Base-by-base conservation (phyloP, 2,329 filamentous ascomycete genomes). In the Paecilomyces niveus region DNA sequence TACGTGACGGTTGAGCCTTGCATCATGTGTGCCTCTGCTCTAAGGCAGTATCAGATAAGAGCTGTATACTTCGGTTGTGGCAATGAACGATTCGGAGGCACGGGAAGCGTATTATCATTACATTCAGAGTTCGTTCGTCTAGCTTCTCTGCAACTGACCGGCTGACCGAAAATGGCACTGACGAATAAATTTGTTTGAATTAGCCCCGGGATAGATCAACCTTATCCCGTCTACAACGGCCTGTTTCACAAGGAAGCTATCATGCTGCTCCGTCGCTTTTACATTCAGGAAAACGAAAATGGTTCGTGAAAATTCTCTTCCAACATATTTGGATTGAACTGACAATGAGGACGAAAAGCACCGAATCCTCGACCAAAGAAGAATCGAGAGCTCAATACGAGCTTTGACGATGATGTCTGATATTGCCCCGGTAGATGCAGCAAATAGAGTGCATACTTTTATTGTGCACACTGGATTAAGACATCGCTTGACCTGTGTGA, bases 1-100 rank as follows among this genome's bases (percentile, higher is more conserved):
- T 99, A 99, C 74, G 94, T 99, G 54, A 99, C 94, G 0, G 93
- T 99, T 57, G 95, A 99, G 76, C 94, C 94, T 3, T 99, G 94
- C 74, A 91, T 99, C 77, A 99, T 99, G 94, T 99, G 94, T 72
- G 94, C 94, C 11, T 95, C 92, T 6, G 85, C 95, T 56, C 82
- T 99, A 55, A 86, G 92, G 55, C 95, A 99, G 74, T 88, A 95
- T 63, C 85, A 86, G 13, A 92, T 99, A 74, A 85, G 89, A 62
- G 89, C 88, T 64, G 94, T 99, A 32, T 97, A 93, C 74, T 99
- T 94, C 74, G 95, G 94, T 3, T 96, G 92, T 60, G 85, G 89
- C 67, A 99, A 99, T 73, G 94, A 99, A 77, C 90, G 95, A 59
- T 99, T 99, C 77, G 94, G 94, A 7, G 94, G 95, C 32, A 96